These are phyloP conservation scores for Russula sp. DNA, from an alignment of 768 basidiomycete genomes.

Conservation along the genomic window DNA sequence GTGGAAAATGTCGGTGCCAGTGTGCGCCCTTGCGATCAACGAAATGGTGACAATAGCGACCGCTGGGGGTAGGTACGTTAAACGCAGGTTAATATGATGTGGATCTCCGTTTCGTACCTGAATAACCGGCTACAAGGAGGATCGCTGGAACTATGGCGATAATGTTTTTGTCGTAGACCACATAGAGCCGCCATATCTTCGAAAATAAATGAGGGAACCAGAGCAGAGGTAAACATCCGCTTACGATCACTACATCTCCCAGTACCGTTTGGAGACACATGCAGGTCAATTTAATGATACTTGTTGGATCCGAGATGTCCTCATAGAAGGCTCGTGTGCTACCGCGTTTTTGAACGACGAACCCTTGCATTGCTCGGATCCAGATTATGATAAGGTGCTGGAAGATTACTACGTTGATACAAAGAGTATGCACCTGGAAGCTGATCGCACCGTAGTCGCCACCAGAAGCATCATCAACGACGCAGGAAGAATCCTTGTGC, in stretches of 20 bases:
- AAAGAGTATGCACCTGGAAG: neutral
- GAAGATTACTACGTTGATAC: neutral
- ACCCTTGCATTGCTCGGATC: neutral
- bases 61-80: neutral
- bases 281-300: neutral
- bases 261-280: neutral
- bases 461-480: slow-evolving; percentile 5
- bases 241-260: neutral
- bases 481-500: slow-evolving; percentile 1
- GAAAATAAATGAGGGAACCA: neutral
- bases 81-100: too few species aligned
- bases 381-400: slow-evolving; percentile 4
- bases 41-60: neutral
- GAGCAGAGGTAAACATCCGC: neutral
- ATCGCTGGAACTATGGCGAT: neutral
- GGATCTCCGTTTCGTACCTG: neutral
- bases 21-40: neutral
- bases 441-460: neutral
- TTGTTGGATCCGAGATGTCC: neutral
- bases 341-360: neutral
- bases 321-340: neutral
- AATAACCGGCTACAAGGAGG: neutral
- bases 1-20: neutral
- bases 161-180: neutral
- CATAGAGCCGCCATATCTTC: slow-evolving; percentile 12